Conservation (phyloP, 768 basidiomycete species). For the Podaxis pistillaris region DNA sequence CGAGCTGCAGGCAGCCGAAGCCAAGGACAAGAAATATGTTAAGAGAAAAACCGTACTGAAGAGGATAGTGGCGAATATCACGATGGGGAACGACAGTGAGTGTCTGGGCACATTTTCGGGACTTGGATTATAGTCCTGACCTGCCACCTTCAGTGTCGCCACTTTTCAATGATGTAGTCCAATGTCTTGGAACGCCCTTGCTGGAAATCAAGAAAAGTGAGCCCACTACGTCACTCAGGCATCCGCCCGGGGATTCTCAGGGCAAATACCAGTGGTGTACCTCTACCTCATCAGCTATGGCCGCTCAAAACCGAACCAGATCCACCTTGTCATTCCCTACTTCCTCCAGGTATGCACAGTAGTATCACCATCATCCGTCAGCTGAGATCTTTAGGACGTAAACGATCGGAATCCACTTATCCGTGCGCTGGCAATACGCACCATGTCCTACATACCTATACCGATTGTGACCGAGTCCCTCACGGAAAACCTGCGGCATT, state of each 20-base stretch:
- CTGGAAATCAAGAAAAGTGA: slow-evolving; percentile 99
- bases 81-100: slow-evolving; percentile 99
- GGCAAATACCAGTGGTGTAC: slow-evolving; percentile 77
- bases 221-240: slow-evolving; percentile 23
- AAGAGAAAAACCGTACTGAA: slow-evolving; percentile 94
- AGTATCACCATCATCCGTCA: slow-evolving; percentile 1
- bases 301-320: slow-evolving; percentile 88
- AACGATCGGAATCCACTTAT: slow-evolving; percentile 96
- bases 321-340: slow-evolving; percentile 86
- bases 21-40: slow-evolving; percentile 94
- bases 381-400: slow-evolving; percentile 67
- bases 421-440: slow-evolving; percentile 94
- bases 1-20: slow-evolving; percentile 87
- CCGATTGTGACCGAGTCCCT: slow-evolving; percentile 84
- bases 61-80: slow-evolving; percentile 98
- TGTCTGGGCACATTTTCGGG: slow-evolving; percentile 24
- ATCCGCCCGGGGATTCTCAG: slow-evolving; percentile 16
- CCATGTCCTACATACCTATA: slow-evolving; percentile 98
- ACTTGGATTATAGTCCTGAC: slow-evolving; percentile 20
- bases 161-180: slow-evolving; percentile 92
- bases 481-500: slow-evolving; percentile 87
- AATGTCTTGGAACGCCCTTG: slow-evolving; percentile 91
- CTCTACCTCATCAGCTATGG: slow-evolving; percentile 98
- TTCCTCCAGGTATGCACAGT: slow-evolving; percentile 71
- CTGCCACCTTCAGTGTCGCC: slow-evolving; percentile 70